Base-by-base conservation (phyloP, 257 asterid genomes). In the Scutellaria galericulata region DNA sequence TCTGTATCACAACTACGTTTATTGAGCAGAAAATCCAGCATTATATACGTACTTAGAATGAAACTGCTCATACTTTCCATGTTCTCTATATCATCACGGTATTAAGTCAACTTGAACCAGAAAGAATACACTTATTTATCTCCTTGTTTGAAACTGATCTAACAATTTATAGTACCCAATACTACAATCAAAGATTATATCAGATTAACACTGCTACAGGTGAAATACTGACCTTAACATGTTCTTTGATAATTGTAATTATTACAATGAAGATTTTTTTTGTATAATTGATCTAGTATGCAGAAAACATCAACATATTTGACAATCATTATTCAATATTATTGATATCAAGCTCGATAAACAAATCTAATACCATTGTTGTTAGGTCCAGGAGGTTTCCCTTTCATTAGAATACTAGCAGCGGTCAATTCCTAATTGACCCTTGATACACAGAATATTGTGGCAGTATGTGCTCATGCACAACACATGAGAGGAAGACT, bases 21-120 rank as follows among this genome's bases (percentile, higher is more conserved):
- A 24, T 24, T 24, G 27, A 24, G 27, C 27, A 24, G 27, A 70
- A 55, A 56, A 24, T 9, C 11, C 52, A 24, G 3, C 53, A 63
- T 15, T 4, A 35, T 7, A 42, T 52, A 63, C 40, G 53, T 10
- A 57, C 11, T 18, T 31, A 58, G 20, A 13, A 58, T 31, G 64
- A 50, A 48, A 66, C 35, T 41, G 46, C 57, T 45, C 9, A 64
- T 64, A 56, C 9, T 24, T 35, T 46, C 42, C 70, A 64, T 22
- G 40, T 64, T 64, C 39, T 44, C 53, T 40, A 60, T 9, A 10
- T 41, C 46, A 6, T 64, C 20, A 44, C 55, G 6, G 55, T 64
- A 44, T 64, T 24, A 64, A 22, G 40, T 64, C 31, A 62, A 41
- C 15, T 62, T 62, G 35, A 55, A 39, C 47, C 51, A 61, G 9